Percentiles rank a stretch among this genome's conserved stretches.
phyloP scores from a whole-genome alignment of 2,329 filamentous ascomycete genomes.

The Coniochaeta hoffmannii region DNA sequence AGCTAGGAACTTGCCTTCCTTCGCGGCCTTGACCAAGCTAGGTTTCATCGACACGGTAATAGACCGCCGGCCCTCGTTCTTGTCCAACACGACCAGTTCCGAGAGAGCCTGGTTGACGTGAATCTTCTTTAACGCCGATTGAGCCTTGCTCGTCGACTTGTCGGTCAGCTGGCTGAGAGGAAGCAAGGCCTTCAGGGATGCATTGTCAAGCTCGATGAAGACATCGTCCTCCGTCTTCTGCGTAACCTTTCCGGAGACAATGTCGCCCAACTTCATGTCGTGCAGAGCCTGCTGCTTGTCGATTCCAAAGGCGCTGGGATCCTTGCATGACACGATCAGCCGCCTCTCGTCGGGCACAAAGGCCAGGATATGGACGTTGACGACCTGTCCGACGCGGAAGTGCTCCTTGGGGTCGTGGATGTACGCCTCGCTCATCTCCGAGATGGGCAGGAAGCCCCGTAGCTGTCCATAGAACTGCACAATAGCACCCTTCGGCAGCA shows the following conservation, averaged over 20 bases:
- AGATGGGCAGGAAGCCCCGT: constrained; percentile 80
- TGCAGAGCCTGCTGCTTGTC: constrained; percentile 73
- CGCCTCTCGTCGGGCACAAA: constrained; percentile 64
- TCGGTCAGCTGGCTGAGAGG: constrained; percentile 76
- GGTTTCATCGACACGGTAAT: constrained; percentile 78
- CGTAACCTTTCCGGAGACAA: constrained; percentile 73
- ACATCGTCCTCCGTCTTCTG: constrained; percentile 73
- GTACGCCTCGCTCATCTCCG: constrained; percentile 96
- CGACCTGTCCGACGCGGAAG: constrained; percentile 83
- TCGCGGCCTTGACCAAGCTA: constrained; percentile 68
- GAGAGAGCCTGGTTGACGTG: constrained; percentile 75
- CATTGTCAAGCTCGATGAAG: constrained; percentile 67
- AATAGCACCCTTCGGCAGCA: constrained; percentile 71
- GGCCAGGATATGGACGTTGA: constrained; percentile 81
- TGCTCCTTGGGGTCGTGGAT: constrained; percentile 85
- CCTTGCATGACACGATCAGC: constrained; percentile 88
- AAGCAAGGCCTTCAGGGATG: constrained; percentile 70
- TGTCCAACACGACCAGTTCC: constrained; percentile 80
- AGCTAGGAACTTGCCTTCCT: constrained; percentile 63
- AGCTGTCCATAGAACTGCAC: constrained; percentile 87
- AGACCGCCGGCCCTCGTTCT: constrained; percentile 68
- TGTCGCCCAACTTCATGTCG: constrained; percentile 61
- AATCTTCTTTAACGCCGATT: constrained; percentile 71
- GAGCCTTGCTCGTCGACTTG: constrained; percentile 71
- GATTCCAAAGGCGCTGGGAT: constrained; percentile 67